Base-by-base conservation (phyloP, 108 stramenopile species). In the Cyclostephanos tholiformis region DNA sequence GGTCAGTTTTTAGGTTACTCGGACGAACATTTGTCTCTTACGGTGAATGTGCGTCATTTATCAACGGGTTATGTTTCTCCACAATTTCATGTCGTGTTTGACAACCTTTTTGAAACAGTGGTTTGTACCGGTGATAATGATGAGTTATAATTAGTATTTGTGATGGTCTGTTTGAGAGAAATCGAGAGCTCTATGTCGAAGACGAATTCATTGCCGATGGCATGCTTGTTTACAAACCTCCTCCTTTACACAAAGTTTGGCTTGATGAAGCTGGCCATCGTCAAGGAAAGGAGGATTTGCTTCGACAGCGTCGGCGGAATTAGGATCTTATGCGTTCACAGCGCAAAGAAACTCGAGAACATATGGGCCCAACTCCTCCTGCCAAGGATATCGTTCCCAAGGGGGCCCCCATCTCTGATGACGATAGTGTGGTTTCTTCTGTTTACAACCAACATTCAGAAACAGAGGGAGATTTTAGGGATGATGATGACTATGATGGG, bases 91-190 rank as follows among this genome's bases (percentile, higher is more conserved):
- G 60, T 69, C 16, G 69, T 76, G n/a, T 73, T 65, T 63, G 57
- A 75, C 52, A 67, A 75, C 30, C 22, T 44, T 7, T 68, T 75
- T 36, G 57, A 68, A 17, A 74, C 72, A 13, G 71, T 86, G 39
- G 6, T 52, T n/a, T n/a, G n/a, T n/a, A n/a, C n/a, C n/a, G n/a
- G n/a, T n/a, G n/a, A n/a, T n/a, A n/a, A n/a, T n/a, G 38, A 49
- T 29, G 55, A 1, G 30, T 41, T 16, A 56, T 57, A 0, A 43
- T 16, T 7, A 62, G 65, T 6, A 57, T 26, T 41, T n/a, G 35
- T 25, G 9, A 27, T 48, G 19, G 41, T 1, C 55, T 74, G 1
- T 74, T 52, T 12, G 27, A 36, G 5, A n/a, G 20, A 5, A 61
- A 41, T 29, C 38, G 58, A 4, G 70, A 71, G 4, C 29, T 30